Base-by-base conservation (phyloP, 306 rosid genomes). In the Fragaria nilgerrensis region DNA sequence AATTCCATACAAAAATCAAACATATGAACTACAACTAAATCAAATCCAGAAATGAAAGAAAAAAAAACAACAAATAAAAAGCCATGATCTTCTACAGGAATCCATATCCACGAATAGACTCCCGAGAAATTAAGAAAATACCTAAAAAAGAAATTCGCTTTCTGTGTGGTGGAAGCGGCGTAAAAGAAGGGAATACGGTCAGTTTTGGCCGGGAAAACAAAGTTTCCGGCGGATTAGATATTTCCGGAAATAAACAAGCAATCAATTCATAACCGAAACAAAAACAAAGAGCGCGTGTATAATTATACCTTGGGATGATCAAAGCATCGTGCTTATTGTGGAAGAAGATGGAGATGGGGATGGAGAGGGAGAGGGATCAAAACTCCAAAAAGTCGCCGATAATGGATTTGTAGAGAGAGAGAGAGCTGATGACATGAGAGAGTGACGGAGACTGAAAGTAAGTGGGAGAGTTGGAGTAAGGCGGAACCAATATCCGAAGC, bases 401-500 rank as follows among this genome's bases (percentile, higher is more conserved):
- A 12, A 47, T 45, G 56, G 68, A 72, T n/a, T 68, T 72, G 9
- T 27, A 15, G 23, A 45, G 59, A 29, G 32, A 59, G 49, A 59
- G 73, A 23, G 70, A 39, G 65, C 64, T 9, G 14, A 32, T 32
- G 36, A 32, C 36, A 61, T 0, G 41, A 17, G 77, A 27, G 74
- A 66, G 74, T 22, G 55, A 66, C 27, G 59, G 71, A 47, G 75
- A 64, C 65, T 70, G 77, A 62, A 53, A 78, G 72, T 73, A 75
- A 79, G 17, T 47, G 2, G 78, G 82, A 50, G 73, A 78, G 78
- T 83, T 80, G 86, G 85, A 76, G 48, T n/a, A 58, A 29, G n/a
- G 0, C 91, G 88, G 83, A 77, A 23, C 75, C 91, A 59, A 16
- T 3, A 0, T 49, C 88, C 81, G 81, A 84, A 73, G 71, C 93